Evolutionary conservation across 1,284 basidiomycete species (phyloP).

Genomic region (Pseudozyma thailandica): DNA sequence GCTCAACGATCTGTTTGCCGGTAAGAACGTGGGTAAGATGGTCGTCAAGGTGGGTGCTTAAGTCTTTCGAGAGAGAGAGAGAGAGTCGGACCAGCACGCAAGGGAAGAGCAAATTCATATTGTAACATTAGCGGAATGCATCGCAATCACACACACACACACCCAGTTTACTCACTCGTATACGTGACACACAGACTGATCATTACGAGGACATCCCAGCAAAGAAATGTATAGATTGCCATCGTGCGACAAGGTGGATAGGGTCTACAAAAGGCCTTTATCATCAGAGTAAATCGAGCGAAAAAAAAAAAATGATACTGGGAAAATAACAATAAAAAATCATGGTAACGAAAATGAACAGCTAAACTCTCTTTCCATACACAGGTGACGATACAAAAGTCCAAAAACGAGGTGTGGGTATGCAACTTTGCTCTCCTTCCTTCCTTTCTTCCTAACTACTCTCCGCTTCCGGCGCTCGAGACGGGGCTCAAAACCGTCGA

Average conservation of each 20-base stretch:
- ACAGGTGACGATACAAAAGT: not conserved
- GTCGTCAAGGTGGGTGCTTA: slow-evolving; percentile 47
- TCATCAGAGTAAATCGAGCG: not conserved
- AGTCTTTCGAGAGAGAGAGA: not conserved
- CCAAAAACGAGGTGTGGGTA: not conserved
- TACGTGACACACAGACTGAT: not conserved
- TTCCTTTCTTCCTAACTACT: slow-evolving; percentile 1
- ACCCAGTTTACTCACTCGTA: not conserved
- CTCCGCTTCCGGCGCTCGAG: slow-evolving; percentile 33
- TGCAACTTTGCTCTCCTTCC: not conserved
- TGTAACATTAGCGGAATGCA: slow-evolving; percentile 8
- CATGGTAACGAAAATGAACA: not conserved
- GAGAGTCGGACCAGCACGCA: too few species aligned
- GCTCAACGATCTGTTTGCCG: slow-evolving; percentile 53
- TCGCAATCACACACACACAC: not conserved
- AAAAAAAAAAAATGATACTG: not conserved
- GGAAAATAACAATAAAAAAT: not conserved
- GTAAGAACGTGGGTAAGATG: slow-evolving; percentile 58
- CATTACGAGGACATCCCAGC: too few species aligned
- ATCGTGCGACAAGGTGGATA: not conserved
- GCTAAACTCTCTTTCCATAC: not conserved
- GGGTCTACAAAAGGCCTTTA: not conserved
- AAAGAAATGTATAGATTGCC: too few species aligned
- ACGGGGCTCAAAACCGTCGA: slow-evolving; percentile 41
- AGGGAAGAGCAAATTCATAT: not conserved